Percentiles rank a stretch among this genome's conserved stretches.
Conservation (phyloP, 1,284 basidiomycete species). For the Vanrija sp. region DNA sequence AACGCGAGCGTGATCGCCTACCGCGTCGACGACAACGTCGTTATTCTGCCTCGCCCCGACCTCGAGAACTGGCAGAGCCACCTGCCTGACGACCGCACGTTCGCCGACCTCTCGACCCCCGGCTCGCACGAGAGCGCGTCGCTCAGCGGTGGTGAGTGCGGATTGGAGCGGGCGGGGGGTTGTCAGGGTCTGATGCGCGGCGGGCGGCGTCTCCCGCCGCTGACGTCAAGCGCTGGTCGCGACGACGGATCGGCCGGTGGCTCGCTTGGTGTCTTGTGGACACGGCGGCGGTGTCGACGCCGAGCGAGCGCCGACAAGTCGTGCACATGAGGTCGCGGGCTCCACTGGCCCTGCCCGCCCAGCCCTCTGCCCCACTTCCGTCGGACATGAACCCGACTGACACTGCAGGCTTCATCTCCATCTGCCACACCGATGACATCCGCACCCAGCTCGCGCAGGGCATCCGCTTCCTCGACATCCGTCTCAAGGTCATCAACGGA, state of each 20-base stretch:
- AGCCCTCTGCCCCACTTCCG: background rate
- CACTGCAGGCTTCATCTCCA: slow-evolving; percentile 29
- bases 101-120: slow-evolving; percentile 14
- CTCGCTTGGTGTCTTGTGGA: background rate
- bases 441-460: slow-evolving; percentile 50
- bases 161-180: too few relatives aligned
- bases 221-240: too few relatives aligned
- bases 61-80: slow-evolving; percentile 6
- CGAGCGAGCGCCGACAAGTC: too few relatives aligned
- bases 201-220: too few relatives aligned
- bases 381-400: background rate
- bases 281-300: too few relatives aligned
- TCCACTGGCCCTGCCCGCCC: too few relatives aligned
- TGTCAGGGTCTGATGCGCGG: too few relatives aligned
- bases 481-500: slow-evolving; percentile 64
- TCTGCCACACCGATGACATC: slow-evolving; percentile 45
- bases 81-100: slow-evolving; percentile 14
- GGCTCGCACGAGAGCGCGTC: slow-evolving; percentile 16
- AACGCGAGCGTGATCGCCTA: slow-evolving; percentile 9
- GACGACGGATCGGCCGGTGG: too few relatives aligned
- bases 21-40: slow-evolving; percentile 10
- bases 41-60: slow-evolving; percentile 7
- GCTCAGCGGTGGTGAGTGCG: slow-evolving; percentile 8
- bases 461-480: slow-evolving; percentile 74
- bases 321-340: too few relatives aligned